Percentiles rank a stretch among this genome's conserved stretches.
These are phyloP conservation scores for Aspergillus mulundensis DNA, from an alignment of 495 filamentous ascomycete species.

Conservation along the genomic window DNA sequence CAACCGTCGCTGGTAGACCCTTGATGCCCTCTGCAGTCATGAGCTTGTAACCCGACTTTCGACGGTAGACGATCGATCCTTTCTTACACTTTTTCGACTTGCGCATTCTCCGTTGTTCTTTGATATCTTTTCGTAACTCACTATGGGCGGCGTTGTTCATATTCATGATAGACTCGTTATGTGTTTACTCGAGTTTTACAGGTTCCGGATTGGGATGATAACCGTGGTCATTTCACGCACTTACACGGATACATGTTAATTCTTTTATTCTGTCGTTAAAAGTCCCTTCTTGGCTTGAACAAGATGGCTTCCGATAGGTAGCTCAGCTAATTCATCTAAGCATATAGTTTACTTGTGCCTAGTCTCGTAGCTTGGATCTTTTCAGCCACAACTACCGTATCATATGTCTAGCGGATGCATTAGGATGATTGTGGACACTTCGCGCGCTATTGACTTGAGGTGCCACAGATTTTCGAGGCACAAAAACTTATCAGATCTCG, in stretches of 20 bases:
- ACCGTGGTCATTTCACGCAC: conserved; percentile 12
- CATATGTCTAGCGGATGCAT: too few relatives aligned
- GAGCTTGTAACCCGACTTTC: conserved; percentile 31
- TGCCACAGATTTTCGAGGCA: too few relatives aligned
- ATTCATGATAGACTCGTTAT: conserved; percentile 42
- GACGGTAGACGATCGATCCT: conserved; percentile 34
- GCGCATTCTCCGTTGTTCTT: conserved; percentile 22
- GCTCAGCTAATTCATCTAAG: conserved; percentile 16
- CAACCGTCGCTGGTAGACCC: conserved; percentile 57
- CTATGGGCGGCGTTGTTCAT: conserved; percentile 43
- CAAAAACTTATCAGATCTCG: too few relatives aligned
- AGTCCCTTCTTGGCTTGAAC: conserved; percentile 12
- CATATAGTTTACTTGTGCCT: conserved; percentile 1
- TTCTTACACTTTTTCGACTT: conserved; percentile 6
- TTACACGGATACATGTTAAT: conserved; percentile 27
- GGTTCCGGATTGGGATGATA: conserved; percentile 15
- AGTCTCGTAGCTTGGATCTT: too few relatives aligned
- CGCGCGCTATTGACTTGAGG: too few relatives aligned
- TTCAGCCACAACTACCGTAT: too few relatives aligned
- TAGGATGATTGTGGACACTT: too few relatives aligned
- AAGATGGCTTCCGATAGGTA: conserved; percentile 18
- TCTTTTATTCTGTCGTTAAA: conserved; percentile 19
- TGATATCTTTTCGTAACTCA: conserved; percentile 33
- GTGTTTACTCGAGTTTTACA: conserved; percentile 17
- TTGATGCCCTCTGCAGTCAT: conserved; percentile 21